phyloP scores from a whole-genome alignment of 768 basidiomycete species.

The Suillus subaureus region DNA sequence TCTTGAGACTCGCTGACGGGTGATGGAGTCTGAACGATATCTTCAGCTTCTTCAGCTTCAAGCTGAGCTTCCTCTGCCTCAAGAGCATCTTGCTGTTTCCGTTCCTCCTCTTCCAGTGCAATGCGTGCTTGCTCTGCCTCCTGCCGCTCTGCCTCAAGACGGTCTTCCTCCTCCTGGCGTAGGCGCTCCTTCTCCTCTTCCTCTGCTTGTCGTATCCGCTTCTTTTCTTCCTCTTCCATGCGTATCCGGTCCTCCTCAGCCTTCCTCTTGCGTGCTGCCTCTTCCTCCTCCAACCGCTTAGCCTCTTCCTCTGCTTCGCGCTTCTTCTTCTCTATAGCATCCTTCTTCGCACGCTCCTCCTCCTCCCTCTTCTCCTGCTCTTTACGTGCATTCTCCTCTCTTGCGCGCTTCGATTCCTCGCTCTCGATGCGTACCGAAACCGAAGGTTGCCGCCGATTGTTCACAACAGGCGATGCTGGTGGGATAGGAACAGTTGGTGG shows the following conservation, averaged over 20 bases:
- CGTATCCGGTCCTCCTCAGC: conserved; percentile 41
- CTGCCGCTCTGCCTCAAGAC: conserved; percentile 35
- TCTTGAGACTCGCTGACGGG: conserved; percentile 50
- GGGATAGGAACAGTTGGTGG: conserved; percentile 43
- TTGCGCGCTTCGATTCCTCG: conserved; percentile 53
- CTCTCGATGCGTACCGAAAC: conserved; percentile 69
- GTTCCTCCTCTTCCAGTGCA: conserved; percentile 38
- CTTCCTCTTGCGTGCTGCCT: conserved; percentile 42
- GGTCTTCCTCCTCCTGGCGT: conserved; percentile 27
- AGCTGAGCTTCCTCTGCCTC: conserved; percentile 39
- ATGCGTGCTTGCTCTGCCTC: conserved; percentile 42
- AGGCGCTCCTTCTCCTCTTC: conserved; percentile 32
- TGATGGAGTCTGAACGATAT: conserved; percentile 32
- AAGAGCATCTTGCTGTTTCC: conserved; percentile 24
- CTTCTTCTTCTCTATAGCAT: conserved; percentile 38
- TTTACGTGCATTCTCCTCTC: conserved; percentile 46
- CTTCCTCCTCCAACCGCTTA: conserved; percentile 47
- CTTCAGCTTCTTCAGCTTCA: conserved; percentile 31
- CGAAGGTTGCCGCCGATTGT: conserved; percentile 30
- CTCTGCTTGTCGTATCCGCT: conserved; percentile 31
- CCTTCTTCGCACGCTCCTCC: conserved; percentile 38
- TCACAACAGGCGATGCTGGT: conserved; percentile 35
- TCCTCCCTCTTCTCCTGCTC: conserved; percentile 42
- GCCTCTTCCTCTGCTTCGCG: conserved; percentile 40
- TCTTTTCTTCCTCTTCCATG: conserved; percentile 44